A percentile compares a stretch with the other conserved stretches of the same genome.
Evolutionary conservation across 2,329 filamentous ascomycete genomes (phyloP).

Genomic region (Ambrosiella beaveri): DNA sequence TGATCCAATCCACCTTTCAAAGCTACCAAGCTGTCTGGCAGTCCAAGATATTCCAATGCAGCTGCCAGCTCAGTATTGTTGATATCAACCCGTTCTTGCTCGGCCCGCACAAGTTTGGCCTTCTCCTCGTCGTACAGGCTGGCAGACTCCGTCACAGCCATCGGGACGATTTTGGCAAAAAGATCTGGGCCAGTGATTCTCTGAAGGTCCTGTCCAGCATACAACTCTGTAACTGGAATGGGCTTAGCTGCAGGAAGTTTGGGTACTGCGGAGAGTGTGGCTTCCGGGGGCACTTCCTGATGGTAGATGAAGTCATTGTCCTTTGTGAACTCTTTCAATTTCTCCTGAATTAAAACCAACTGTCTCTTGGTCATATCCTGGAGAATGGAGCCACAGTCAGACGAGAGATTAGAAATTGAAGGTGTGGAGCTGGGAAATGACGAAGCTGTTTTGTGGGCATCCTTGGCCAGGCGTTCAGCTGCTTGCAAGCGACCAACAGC

Average conservation of each 20-base stretch:
- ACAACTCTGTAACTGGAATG: conserved; percentile 90
- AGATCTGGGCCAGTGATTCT: conserved; percentile 93
- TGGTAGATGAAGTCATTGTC: conserved; percentile 99
- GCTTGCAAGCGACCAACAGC: conserved; percentile 69
- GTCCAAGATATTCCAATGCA: conserved; percentile 79
- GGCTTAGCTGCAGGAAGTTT: conserved; percentile 93
- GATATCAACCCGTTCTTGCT: conserved; percentile 81
- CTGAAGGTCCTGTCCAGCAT: conserved; percentile 93
- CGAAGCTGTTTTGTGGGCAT: conserved; percentile 59
- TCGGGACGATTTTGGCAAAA: conserved; percentile 89
- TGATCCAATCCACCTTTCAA: conserved; percentile 87
- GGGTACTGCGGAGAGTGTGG: conserved; percentile 61
- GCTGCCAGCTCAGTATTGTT: conserved; percentile 94
- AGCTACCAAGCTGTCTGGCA: conserved; percentile 77
- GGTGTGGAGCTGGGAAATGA: conserved; percentile 67
- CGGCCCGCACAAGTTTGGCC: conserved; percentile 81
- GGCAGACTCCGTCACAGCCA: conserved; percentile 89
- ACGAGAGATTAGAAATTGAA: conserved; percentile 63
- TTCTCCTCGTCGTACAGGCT: conserved; percentile 98
- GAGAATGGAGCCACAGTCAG: conserved; percentile 59
- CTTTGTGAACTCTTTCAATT: conserved; percentile 57
- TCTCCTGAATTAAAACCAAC: conserved; percentile 61
- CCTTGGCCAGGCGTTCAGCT: conserved; percentile 61
- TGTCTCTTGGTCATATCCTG: conserved; percentile 76
- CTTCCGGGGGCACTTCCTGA: conserved; percentile 73